Base-by-base conservation (phyloP, 306 rosid genomes). In the Cucurbita maxima region DNA sequence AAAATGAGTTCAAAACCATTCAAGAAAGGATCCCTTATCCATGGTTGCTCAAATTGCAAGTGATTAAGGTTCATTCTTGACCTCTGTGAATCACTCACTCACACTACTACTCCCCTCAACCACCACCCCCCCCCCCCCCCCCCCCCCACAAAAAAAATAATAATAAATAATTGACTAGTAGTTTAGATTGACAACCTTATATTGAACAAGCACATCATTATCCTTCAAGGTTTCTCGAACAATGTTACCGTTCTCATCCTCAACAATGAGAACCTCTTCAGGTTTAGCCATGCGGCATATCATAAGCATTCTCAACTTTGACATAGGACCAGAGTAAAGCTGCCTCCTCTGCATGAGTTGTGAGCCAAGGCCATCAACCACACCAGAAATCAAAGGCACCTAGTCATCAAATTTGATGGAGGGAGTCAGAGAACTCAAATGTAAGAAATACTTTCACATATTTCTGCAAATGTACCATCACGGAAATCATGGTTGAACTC, bases 261-360 rank as follows among this genome's bases (percentile, higher is more conserved):
- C 99, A 61, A 95, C 97, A 22, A 95, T 95, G 69, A 95, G 96
- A 79, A 95, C 99, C 84, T 95, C 99, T 85, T 95, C 99, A 30
- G 99, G 99, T 83, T 95, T 95, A 20, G 99, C 99, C 99, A 95
- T 95, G 22, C 99, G 96, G 69, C 92, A 89, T 70, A 95, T 91
- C 97, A 95, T 91, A 56, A 95, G 99, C 96, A 89, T 60, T 78
- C 99, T 89, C 84, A 95, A 76, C 90, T 95, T 95, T 45, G 99
- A 91, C 99, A 91, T 91, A 9, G 92, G 82, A 56, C 84, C 89
- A 70, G 93, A 77, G 83, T 91, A 95, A 25, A 95, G 88, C 79
- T 89, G 97, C 50, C 96, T 86, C 51, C 99, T 89, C 83, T 91
- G 95, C 81, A 90, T 75, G 67, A 83, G 79, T 77, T 87, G 95